Base-by-base conservation (phyloP, 345 rosid species). In the Bruguiera parviflora region DNA sequence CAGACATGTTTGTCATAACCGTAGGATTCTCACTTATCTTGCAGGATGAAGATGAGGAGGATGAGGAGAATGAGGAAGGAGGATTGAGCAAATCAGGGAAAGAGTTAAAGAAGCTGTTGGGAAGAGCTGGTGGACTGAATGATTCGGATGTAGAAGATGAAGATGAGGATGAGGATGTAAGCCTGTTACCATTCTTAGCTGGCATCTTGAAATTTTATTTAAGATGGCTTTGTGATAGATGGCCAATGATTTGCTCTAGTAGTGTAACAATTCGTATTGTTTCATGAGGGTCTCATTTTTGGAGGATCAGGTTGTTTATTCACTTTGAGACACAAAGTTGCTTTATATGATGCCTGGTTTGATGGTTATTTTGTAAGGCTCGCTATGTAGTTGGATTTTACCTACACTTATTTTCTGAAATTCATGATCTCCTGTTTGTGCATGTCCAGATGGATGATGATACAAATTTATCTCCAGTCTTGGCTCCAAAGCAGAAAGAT, bases 61-160 rank as follows among this genome's bases (percentile, higher is more conserved):
- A 87, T 49, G 98, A 89, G 67, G 79, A 84, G 76, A 96, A 92
- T 67, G 96, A 88, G 74, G 98, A 84, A 58, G 96, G 96, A 66
- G 91, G 93, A 37, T 74, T 95, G 76, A 95, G 99, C 79, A 85
- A 85, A 72, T 92, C 99, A 72, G 99, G 99, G 32, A 92, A 90
- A 77, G 99, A 95, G 81, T 76, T 95, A 77, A 87, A 95, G 89
- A 90, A 92, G 79, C 80, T 95, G 68, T 92, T 95, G 11, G 96
- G 96, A 35, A 82, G 76, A 78, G 69, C 94, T 71, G 78, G 72
- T 82, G 96, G 96, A 65, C 75, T 78, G 63, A 71, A 86, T 76
- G 97, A 92, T 33, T 90, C 96, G 2, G 98, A 92, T 39, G 86
- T 79, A 47, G 98, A 95, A 5, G 98, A 90, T 1, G 99, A 95